phyloP scores from a whole-genome alignment of 331 rosid genomes.

The Pyrus hybrid region DNA sequence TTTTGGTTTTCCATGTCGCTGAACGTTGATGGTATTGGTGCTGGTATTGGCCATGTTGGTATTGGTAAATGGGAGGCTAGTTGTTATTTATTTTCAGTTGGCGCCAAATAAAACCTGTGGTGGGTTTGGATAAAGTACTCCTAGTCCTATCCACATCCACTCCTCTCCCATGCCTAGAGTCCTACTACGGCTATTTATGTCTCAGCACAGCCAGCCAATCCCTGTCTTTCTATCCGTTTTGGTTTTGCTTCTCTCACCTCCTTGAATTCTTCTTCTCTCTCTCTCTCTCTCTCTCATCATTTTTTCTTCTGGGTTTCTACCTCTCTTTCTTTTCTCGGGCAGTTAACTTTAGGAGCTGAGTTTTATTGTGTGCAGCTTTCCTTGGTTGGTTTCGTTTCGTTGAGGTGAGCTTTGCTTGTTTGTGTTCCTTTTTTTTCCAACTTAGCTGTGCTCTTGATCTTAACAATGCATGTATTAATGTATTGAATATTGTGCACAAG shows the following conservation, averaged over 20 bases:
- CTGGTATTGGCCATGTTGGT: no score
- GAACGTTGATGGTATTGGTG: background rate
- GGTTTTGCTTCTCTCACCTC: no score
- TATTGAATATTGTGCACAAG: no score
- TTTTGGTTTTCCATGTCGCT: background rate
- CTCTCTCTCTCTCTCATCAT: background rate
- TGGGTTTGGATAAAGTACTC: slow-evolving; percentile 6
- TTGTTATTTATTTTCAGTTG: slow-evolving; percentile 11
- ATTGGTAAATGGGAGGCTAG: background rate
- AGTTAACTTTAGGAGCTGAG: no score
- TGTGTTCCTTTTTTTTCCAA: background rate
- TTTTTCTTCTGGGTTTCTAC: background rate
- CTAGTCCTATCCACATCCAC: background rate
- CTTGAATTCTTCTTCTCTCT: background rate
- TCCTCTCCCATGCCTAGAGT: no score
- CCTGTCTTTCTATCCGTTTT: background rate
- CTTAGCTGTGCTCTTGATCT: background rate
- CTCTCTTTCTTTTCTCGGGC: background rate
- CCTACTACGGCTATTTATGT: no score
- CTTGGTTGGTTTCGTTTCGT: background rate
- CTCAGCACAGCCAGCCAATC: no score
- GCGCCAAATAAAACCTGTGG: slow-evolving; percentile 19
- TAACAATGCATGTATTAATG: background rate
- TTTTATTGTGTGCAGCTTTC: background rate
- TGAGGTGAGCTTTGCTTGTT: background rate